Evolutionary conservation across 1,139 yeast genomes (phyloP).

Genomic region (Suzukiozyma palmioleophila): DNA sequence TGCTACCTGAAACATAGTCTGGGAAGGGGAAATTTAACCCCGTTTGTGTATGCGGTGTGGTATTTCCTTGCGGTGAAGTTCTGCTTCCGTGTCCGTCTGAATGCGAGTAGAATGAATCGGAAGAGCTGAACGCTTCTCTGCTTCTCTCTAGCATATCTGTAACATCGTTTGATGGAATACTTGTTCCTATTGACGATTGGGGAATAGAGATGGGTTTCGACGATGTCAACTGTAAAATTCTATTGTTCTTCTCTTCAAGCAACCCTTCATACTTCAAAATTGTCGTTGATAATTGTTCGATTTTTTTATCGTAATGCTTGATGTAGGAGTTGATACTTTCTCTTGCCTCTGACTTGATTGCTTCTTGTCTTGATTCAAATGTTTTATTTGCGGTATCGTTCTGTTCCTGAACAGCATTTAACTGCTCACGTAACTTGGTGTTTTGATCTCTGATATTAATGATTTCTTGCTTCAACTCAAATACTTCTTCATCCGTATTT

Average conservation of each 20-base stretch:
- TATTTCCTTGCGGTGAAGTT: constrained; percentile 7
- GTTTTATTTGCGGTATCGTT: constrained; percentile 15
- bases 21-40: constrained; percentile 2
- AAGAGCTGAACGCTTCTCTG: constrained; percentile 4
- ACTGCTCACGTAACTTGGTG: constrained; percentile 13
- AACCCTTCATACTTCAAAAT: constrained; percentile 31
- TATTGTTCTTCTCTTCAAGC: constrained; percentile 35
- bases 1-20: constrained; percentile 2
- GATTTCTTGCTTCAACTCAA: constrained; percentile 18
- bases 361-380: constrained; percentile 21
- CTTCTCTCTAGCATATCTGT: not conserved
- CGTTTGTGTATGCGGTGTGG: constrained; percentile 7
- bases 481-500: constrained; percentile 17
- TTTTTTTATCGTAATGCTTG: constrained; percentile 24
- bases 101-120: constrained; percentile 4
- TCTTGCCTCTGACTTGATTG: constrained; percentile 24
- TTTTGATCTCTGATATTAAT: constrained; percentile 16
- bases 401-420: constrained; percentile 13
- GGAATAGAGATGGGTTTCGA: constrained; percentile 45
- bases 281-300: constrained; percentile 28
- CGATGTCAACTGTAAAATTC: constrained; percentile 31
- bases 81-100: constrained; percentile 1
- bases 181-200: not conserved
- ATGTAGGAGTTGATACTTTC: constrained; percentile 19
- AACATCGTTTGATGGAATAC: constrained; percentile 3